Percentiles rank a stretch among this genome's conserved stretches.
phyloP scores from a whole-genome alignment of 208 protist genomes.

The Wallacemonas rigidus region DNA sequence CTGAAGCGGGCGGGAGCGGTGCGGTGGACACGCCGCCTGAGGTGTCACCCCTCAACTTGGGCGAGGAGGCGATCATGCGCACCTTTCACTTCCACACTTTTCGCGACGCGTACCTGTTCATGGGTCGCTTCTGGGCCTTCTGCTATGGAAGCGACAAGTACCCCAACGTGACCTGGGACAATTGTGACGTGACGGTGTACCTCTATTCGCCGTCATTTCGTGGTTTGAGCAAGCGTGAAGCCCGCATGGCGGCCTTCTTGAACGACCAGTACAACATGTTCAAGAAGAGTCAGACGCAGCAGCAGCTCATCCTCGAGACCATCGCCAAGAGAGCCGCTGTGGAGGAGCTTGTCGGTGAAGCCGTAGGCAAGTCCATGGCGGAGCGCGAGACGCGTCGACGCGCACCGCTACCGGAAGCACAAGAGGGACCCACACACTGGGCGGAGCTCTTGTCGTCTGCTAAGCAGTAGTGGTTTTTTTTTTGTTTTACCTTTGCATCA shows the following conservation, averaged over 20 bases:
- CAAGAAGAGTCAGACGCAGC: conserved; percentile 73
- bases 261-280: conserved; percentile 90
- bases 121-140: conserved; percentile 84
- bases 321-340: conserved; percentile 38
- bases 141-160: conserved; percentile 87
- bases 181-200: conserved; percentile 63
- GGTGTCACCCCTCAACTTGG: conserved; percentile 27
- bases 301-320: conserved; percentile 30
- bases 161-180: conserved; percentile 69
- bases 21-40: conserved; percentile 22
- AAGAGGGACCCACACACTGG: conserved; percentile 40
- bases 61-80: conserved; percentile 75
- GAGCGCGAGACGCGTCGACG: conserved; percentile 46
- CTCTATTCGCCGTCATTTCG: conserved; percentile 83
- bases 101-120: conserved; percentile 77
- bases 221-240: conserved; percentile 82
- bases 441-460: conserved; percentile 24
- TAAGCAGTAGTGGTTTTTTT: neutral
- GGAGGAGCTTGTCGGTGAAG: conserved; percentile 50
- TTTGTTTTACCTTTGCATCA: neutral
- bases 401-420: conserved; percentile 44
- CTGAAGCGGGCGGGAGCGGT: neutral
- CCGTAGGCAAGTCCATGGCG: conserved; percentile 29
- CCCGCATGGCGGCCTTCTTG: conserved; percentile 77
- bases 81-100: conserved; percentile 66